A percentile compares a stretch with the other conserved stretches of the same genome.
Conservation (phyloP, 1,139 yeast genomes). For the Meyerozyma carpophila region DNA sequence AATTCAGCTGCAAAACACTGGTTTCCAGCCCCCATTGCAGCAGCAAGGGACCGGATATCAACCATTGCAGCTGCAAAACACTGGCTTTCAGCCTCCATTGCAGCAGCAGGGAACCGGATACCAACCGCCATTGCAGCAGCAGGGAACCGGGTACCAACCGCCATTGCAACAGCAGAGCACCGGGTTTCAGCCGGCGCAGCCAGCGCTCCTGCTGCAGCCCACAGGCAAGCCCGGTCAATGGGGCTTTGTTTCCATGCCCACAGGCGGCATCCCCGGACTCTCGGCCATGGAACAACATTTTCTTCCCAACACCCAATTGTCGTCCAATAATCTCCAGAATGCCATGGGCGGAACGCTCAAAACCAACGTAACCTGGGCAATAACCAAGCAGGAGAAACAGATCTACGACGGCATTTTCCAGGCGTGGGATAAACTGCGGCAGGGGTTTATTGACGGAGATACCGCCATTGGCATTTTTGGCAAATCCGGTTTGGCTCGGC, state of each 20-base stretch:
- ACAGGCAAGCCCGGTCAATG: conserved; percentile 79
- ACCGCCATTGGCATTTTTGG: conserved; percentile 84
- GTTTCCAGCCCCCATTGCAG: conserved; percentile 17
- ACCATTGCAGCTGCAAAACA: conserved; percentile 37
- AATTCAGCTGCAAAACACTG: conserved; percentile 49
- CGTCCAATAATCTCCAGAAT: conserved; percentile 40
- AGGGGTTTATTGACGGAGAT: conserved; percentile 73
- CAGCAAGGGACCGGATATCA: conserved; percentile 54
- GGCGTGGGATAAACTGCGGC: conserved; percentile 73
- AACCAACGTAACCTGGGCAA: conserved; percentile 63
- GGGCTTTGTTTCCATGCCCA: conserved; percentile 73
- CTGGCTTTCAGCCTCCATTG: conserved; percentile 35
- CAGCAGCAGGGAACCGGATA: conserved; percentile 12
- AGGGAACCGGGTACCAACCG: conserved; percentile 15
- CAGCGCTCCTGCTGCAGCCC: conserved; percentile 48
- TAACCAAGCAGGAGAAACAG: conserved; percentile 79
- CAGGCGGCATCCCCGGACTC: conserved; percentile 72
- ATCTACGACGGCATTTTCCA: conserved; percentile 82
- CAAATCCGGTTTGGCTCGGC: conserved; percentile 81
- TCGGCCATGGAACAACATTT: conserved; percentile 71
- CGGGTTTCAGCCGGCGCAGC: conserved; percentile 14
- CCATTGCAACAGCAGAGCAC: conserved; percentile 7
- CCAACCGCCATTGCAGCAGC: conserved; percentile 15
- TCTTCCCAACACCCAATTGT: conserved; percentile 55
- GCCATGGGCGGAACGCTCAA: conserved; percentile 49